These are phyloP conservation scores for Sanghuangporus baumii DNA, from an alignment of 1,284 basidiomycete species.

Conservation along the genomic window DNA sequence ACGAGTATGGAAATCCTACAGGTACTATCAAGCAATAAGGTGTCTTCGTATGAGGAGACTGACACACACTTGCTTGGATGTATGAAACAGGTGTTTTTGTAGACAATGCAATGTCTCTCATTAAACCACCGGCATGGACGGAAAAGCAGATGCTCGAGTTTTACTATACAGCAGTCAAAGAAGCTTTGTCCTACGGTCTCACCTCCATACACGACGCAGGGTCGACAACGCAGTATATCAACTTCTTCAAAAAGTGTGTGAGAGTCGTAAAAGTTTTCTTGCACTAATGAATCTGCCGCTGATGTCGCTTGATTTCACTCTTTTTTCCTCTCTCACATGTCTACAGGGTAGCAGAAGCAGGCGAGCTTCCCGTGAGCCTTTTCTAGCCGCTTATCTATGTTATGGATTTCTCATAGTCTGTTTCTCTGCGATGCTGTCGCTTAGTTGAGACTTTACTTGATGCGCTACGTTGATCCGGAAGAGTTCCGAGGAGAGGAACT, in stretches of 20 bases:
- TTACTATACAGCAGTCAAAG: slow-evolving; percentile 57
- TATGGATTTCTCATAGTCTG: neutral
- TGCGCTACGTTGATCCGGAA: slow-evolving; percentile 57
- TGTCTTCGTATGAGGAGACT: neutral
- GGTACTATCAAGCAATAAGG: slow-evolving; percentile 38
- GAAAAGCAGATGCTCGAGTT: slow-evolving; percentile 52
- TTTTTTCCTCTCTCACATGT: neutral
- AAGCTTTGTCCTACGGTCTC: slow-evolving; percentile 70
- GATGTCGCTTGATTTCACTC: neutral
- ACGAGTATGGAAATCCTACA: slow-evolving; percentile 59
- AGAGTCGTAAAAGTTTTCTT: neutral
- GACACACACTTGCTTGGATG: too few species aligned
- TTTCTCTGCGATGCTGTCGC: neutral
- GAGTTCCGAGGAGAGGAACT: slow-evolving; percentile 63
- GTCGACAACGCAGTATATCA: slow-evolving; percentile 45
- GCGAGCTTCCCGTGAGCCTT: slow-evolving; percentile 54
- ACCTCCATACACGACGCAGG: slow-evolving; percentile 83
- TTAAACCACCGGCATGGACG: slow-evolving; percentile 61
- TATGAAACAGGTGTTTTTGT: slow-evolving; percentile 52
- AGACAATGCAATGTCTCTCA: slow-evolving; percentile 67
- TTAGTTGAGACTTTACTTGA: slow-evolving; percentile 72
- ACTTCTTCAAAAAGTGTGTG: slow-evolving; percentile 61
- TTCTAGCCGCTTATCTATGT: neutral
- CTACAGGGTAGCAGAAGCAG: slow-evolving; percentile 38
- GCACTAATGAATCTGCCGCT: neutral